Percentiles rank a stretch among this genome's conserved stretches.
These are phyloP conservation scores for Cochlearia excelsa DNA, from an alignment of 345 rosid genomes.

Conservation along the genomic window DNA sequence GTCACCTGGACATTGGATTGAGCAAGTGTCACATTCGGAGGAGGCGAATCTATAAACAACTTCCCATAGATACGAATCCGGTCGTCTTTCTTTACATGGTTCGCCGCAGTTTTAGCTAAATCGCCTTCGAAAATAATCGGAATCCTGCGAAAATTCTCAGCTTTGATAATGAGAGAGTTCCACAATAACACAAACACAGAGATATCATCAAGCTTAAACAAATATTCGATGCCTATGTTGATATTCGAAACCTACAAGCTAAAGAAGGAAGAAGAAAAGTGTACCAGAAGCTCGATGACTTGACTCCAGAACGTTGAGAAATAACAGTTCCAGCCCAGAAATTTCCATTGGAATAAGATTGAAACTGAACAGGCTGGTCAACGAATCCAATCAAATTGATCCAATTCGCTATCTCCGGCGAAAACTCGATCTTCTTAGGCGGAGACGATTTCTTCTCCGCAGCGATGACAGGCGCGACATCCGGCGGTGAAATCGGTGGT, in stretches of 20 bases:
- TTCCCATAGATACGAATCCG: conserved; percentile 59
- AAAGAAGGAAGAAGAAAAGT: too few relatives aligned
- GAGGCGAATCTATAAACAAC: conserved; percentile 48
- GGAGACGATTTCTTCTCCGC: conserved; percentile 35
- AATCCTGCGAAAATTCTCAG: conserved; percentile 44
- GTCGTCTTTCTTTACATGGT: conserved; percentile 59
- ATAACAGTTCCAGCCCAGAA: conserved; percentile 61
- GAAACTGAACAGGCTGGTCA: conserved; percentile 44
- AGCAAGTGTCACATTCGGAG: conserved; percentile 33
- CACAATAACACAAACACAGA: neutral
- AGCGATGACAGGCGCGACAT: neutral
- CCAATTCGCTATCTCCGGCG: conserved; percentile 50
- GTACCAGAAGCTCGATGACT: conserved; percentile 40
- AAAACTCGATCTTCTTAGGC: conserved; percentile 50
- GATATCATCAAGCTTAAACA: neutral
- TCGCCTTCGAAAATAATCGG: conserved; percentile 64
- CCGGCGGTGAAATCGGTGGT: neutral
- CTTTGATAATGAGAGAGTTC: neutral
- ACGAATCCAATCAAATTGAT: conserved; percentile 49
- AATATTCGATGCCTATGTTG: neutral
- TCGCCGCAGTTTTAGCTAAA: conserved; percentile 35
- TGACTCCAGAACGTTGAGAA: conserved; percentile 39
- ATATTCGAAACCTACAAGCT: too few relatives aligned
- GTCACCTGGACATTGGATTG: conserved; percentile 58
- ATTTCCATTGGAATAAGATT: conserved; percentile 45